Evolutionary conservation across 352 stramenopile genomes (phyloP).

Genomic region (Phytophthora palmivora): DNA sequence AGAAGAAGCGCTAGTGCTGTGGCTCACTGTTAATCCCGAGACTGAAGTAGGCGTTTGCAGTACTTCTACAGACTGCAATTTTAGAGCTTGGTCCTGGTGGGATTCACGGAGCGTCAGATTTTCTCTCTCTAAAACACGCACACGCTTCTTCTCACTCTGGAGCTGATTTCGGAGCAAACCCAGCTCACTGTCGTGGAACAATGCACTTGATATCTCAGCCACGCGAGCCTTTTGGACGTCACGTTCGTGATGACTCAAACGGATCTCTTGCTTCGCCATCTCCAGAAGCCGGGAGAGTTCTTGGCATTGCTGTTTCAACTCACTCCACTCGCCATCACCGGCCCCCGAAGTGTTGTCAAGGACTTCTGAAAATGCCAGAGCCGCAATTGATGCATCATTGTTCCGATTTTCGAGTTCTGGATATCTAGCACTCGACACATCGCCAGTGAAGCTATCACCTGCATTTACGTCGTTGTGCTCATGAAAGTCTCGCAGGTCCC

Average conservation of each 20-base stretch:
- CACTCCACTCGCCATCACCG: conserved; percentile 26
- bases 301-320: conserved; percentile 52
- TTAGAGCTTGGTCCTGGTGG: conserved; percentile 57
- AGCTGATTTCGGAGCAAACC: conserved; percentile 57
- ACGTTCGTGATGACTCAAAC: conserved; percentile 61
- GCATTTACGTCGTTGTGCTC: conserved; percentile 33
- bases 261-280: conserved; percentile 81
- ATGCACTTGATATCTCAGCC: conserved; percentile 54
- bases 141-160: conserved; percentile 67
- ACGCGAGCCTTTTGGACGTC: conserved; percentile 58
- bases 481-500: conserved; percentile 54
- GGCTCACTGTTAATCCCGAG: not conserved
- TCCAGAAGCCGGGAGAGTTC: conserved; percentile 64
- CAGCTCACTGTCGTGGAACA: conserved; percentile 64
- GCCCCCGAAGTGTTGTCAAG: not conserved
- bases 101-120: conserved; percentile 58
- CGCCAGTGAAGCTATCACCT: conserved; percentile 13
- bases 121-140: conserved; percentile 65
- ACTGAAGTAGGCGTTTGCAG: conserved; percentile 34
- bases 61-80: conserved; percentile 51
- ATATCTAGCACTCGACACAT: conserved; percentile 1
- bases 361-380: conserved; percentile 9
- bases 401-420: conserved; percentile 4
- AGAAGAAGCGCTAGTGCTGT: not conserved
- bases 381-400: conserved; percentile 28